Percentiles rank a stretch among this genome's conserved stretches.
These are phyloP conservation scores for Sugiyamaella chiloensis DNA, from an alignment of 805 yeast species.

Conservation along the genomic window DNA sequence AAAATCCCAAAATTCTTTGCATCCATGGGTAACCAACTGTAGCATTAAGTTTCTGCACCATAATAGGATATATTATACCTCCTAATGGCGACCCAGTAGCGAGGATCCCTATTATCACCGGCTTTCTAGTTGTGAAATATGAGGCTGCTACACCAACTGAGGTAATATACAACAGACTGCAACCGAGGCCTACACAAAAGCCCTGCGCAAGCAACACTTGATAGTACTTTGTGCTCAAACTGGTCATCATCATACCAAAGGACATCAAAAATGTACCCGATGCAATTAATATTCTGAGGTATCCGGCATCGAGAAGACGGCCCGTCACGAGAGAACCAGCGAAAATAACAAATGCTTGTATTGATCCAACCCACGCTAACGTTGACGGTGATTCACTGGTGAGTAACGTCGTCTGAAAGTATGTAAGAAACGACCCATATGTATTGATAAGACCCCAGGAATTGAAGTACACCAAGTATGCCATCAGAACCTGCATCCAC, in stretches of 20 bases:
- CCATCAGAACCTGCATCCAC: slow-evolving; percentile 21
- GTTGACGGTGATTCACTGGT: slow-evolving; percentile 25
- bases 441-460: slow-evolving; percentile 20
- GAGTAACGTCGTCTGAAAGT: slow-evolving; percentile 21
- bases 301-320: slow-evolving; percentile 23
- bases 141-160: slow-evolving; percentile 41
- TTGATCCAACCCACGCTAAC: slow-evolving; percentile 27
- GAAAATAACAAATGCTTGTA: slow-evolving; percentile 22
- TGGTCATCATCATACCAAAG: slow-evolving; percentile 25
- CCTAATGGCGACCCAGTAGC: slow-evolving; percentile 50
- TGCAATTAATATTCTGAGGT: slow-evolving; percentile 18
- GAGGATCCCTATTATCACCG: slow-evolving; percentile 41
- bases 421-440: slow-evolving; percentile 23
- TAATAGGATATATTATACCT: slow-evolving; percentile 44
- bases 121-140: slow-evolving; percentile 41
- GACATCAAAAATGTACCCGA: slow-evolving; percentile 20
- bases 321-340: slow-evolving; percentile 23
- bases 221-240: slow-evolving; percentile 36
- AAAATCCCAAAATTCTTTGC: slow-evolving; percentile 41
- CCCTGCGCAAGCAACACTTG: slow-evolving; percentile 52
- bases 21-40: slow-evolving; percentile 48
- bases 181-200: slow-evolving; percentile 43
- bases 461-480: slow-evolving; percentile 17
- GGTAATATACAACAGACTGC: slow-evolving; percentile 41
- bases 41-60: slow-evolving; percentile 37